Evolutionary conservation across 2,329 filamentous ascomycete species (phyloP).

Genomic region (Laburnicola sp.): DNA sequence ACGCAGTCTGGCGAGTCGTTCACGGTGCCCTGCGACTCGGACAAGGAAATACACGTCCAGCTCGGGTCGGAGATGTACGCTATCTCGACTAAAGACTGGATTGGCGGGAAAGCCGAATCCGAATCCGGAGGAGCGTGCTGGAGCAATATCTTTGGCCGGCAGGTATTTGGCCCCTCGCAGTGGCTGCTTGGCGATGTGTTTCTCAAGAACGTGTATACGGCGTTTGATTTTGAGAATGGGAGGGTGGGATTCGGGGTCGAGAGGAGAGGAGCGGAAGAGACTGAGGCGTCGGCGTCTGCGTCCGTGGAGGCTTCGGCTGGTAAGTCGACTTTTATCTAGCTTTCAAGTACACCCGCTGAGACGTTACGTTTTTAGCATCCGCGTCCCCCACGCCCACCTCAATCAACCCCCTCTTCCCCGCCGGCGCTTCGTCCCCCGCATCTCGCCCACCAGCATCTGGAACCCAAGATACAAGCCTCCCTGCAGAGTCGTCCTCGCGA

Average conservation of each 20-base stretch:
- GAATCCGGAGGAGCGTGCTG: conserved; percentile 47
- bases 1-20: conserved; percentile 63
- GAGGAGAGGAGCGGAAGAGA: conserved; percentile 16
- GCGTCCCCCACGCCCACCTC: neutral
- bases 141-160: conserved; percentile 74
- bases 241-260: conserved; percentile 58
- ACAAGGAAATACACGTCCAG: conserved; percentile 61
- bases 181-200: conserved; percentile 89
- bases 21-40: conserved; percentile 72
- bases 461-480: neutral
- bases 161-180: conserved; percentile 62
- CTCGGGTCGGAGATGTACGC: conserved; percentile 70
- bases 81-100: conserved; percentile 72
- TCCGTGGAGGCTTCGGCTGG: conserved; percentile 9
- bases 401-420: neutral
- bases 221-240: conserved; percentile 75
- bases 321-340: conserved; percentile 3
- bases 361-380: neutral
- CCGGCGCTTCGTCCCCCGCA: neutral
- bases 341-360: neutral
- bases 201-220: conserved; percentile 84
- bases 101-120: conserved; percentile 51
- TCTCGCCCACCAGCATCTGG: neutral
- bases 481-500: no score
- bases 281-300: neutral